These are phyloP conservation scores for Ceratorhiza oryzae-sativae DNA, from an alignment of 1,284 basidiomycete genomes.

Conservation along the genomic window DNA sequence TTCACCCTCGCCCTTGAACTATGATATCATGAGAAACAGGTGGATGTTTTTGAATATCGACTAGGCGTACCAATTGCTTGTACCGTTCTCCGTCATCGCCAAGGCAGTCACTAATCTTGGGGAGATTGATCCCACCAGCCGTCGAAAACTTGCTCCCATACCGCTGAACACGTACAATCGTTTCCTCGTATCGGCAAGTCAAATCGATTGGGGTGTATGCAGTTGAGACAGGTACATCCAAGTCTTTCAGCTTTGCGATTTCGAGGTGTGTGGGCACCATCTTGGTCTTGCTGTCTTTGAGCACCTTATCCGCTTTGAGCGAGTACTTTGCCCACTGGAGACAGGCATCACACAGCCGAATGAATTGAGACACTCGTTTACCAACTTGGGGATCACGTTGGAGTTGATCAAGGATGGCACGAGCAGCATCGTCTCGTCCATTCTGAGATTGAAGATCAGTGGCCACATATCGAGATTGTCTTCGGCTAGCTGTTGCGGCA, in stretches of 20 bases:
- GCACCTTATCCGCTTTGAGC: slow-evolving; percentile 52
- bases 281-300: slow-evolving; percentile 35
- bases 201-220: slow-evolving; percentile 73
- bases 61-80: slow-evolving; percentile 76
- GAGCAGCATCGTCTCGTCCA: slow-evolving; percentile 36
- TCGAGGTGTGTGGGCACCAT: slow-evolving; percentile 42
- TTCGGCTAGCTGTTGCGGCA: slow-evolving; percentile 37
- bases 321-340: slow-evolving; percentile 80
- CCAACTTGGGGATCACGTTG: slow-evolving; percentile 54
- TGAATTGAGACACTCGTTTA: slow-evolving; percentile 64
- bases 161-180: slow-evolving; percentile 65
- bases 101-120: slow-evolving; percentile 79
- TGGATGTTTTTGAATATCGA: neutral
- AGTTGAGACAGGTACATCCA: slow-evolving; percentile 86
- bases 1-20: slow-evolving; percentile 92
- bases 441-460: neutral
- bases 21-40: neutral
- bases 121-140: slow-evolving; percentile 83
- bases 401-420: slow-evolving; percentile 72
- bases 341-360: slow-evolving; percentile 73
- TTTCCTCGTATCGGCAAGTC: slow-evolving; percentile 69
- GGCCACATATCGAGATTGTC: slow-evolving; percentile 29
- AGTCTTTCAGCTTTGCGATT: slow-evolving; percentile 56
- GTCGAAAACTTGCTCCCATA: slow-evolving; percentile 69
- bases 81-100: slow-evolving; percentile 75